Percentiles rank a stretch among this genome's conserved stretches.
Evolutionary conservation across 192 early-diverging fungal species (phyloP).

Genomic region (Backusella tuberculispora): DNA sequence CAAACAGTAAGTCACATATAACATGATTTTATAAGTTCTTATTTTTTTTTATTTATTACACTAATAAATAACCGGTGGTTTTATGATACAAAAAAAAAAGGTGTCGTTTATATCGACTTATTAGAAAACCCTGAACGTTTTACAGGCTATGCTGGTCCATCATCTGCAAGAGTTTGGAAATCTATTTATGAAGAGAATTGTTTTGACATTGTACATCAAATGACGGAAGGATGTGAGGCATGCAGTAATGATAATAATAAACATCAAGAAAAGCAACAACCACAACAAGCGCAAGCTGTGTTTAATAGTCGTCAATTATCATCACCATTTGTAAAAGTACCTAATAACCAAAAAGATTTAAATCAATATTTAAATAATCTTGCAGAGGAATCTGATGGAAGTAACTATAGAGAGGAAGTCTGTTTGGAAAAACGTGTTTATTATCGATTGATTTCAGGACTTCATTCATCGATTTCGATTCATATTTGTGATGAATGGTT

Average conservation of each 20-base stretch:
- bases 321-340: conserved; percentile 56
- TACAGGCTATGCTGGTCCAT: conserved; percentile 93
- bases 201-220: conserved; percentile 73
- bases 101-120: conserved; percentile 89
- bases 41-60: not conserved
- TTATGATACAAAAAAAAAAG: conserved; percentile 29
- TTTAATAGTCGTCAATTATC: conserved; percentile 43
- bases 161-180: conserved; percentile 89
- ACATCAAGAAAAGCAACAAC: not conserved
- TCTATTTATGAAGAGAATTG: conserved; percentile 99
- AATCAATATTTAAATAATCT: conserved; percentile 53
- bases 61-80: not conserved
- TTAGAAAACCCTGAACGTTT: conserved; percentile 94
- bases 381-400: conserved; percentile 48
- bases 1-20: conserved; percentile 16
- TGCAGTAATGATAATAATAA: conserved; percentile 29
- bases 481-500: conserved; percentile 97
- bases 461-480: conserved; percentile 96
- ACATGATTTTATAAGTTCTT: too few relatives aligned
- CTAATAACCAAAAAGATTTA: conserved; percentile 51
- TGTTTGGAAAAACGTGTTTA: conserved; percentile 89
- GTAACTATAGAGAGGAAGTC: conserved; percentile 48
- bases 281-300: not conserved
- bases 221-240: conserved; percentile 51
- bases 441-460: conserved; percentile 76